Evolutionary conservation across 805 yeast genomes (phyloP).

Genomic region (Pichia nanzhaoensis): DNA sequence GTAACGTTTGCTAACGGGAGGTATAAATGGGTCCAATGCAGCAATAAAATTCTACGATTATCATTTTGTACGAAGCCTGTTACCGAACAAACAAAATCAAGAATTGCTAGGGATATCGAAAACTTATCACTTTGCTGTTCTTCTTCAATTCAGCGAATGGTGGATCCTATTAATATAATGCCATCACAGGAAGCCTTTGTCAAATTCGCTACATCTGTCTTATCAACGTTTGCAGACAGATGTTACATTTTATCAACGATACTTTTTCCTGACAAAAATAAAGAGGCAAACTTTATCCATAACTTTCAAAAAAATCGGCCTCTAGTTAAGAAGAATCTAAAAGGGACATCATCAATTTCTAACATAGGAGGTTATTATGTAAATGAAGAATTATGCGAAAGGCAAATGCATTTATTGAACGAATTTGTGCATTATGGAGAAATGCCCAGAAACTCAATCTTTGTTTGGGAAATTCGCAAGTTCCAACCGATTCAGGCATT

Average conservation of each 20-base stretch:
- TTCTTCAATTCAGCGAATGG: slow-evolving; percentile 18
- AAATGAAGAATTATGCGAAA: slow-evolving; percentile 10
- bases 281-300: too few species aligned
- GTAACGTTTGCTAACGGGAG: slow-evolving; percentile 47
- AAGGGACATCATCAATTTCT: slow-evolving; percentile 12
- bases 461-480: slow-evolving; percentile 23
- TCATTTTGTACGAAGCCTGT: slow-evolving; percentile 10
- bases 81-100: slow-evolving; percentile 3
- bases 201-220: slow-evolving; percentile 15
- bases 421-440: slow-evolving; percentile 19
- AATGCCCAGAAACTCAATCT: slow-evolving; percentile 19
- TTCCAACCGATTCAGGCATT: slow-evolving; percentile 24
- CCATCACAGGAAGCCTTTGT: slow-evolving; percentile 16
- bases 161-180: slow-evolving; percentile 16
- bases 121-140: slow-evolving; percentile 19
- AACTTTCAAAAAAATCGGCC: too few species aligned
- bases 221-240: slow-evolving; percentile 20
- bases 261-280: slow-evolving; percentile 8
- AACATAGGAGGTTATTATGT: slow-evolving; percentile 9
- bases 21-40: slow-evolving; percentile 34
- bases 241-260: slow-evolving; percentile 16
- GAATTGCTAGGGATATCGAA: slow-evolving; percentile 12
- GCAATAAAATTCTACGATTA: slow-evolving; percentile 16
- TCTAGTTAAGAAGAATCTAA: background rate
- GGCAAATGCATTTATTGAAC: slow-evolving; percentile 18